Evolutionary conservation across 2,329 filamentous ascomycete genomes (phyloP), one percentile per base, ranked within the genome.

Genomic region (Claviceps cyperi): DNA sequence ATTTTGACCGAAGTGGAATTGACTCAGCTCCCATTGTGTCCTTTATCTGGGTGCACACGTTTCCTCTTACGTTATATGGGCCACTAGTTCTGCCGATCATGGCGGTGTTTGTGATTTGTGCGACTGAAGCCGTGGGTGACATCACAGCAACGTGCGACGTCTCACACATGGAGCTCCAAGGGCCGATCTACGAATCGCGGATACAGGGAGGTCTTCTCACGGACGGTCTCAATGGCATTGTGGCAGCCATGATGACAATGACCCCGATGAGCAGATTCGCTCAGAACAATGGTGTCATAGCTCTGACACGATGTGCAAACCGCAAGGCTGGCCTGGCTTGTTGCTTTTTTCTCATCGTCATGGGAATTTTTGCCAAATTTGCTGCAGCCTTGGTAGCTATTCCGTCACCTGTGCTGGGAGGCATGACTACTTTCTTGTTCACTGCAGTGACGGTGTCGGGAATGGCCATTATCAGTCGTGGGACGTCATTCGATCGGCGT

Each of bases 281-380:
- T 0, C 85, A 90, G 64, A 91, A 91, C 69, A 90, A 91, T 62
- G 86, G 86, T 37, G 84, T 91, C 48, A 90, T 92, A 53, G 83
- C 86, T 0, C 72, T 92, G 43, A 92, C 86, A 0, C 77, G 85
- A 15, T 91, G 86, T 62, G 86, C 86, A 1, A 91, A 88, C 63
- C 78, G 86, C 49, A 84, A 81, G 45, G 87, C 86, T 5, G 87
- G 87, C 4, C 89, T 88, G 62, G 84, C 81, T 46, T 84, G 81
- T 61, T 88, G 77, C 62, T 73, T 84, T 59, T 89, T 89, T 70
- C 75, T 92, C 11, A 66, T 92, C 53, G 64, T 92, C 56, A 88
- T 89, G 79, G 87, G 87, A 15, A 70, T 92, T 53, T 88, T 91
- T 58, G 79, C 84, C 56, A 92, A 92, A 65, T 90, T 88, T 91